These are phyloP conservation scores for Laburnicola sp. DNA, from an alignment of 2,329 filamentous ascomycete genomes.

Conservation along the genomic window DNA sequence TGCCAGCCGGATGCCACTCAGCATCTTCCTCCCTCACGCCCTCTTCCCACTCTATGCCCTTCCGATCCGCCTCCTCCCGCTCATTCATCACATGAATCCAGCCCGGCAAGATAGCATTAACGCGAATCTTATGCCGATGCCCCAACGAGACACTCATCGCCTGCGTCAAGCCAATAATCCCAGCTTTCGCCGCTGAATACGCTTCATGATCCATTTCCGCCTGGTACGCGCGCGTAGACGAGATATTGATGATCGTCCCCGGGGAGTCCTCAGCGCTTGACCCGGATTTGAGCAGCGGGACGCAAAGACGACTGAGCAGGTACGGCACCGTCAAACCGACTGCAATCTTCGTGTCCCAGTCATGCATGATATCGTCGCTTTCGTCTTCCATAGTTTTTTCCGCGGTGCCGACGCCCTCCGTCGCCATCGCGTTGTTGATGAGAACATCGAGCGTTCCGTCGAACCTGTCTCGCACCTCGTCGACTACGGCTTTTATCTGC, in stretches of 20 bases:
- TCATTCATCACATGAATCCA: conserved; percentile 57
- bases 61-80: conserved; percentile 47
- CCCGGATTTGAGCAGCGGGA: conserved; percentile 31
- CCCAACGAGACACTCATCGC: conserved; percentile 53
- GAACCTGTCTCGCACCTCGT: conserved; percentile 43
- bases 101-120: conserved; percentile 56
- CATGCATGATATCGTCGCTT: conserved; percentile 33
- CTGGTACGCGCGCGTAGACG: conserved; percentile 55
- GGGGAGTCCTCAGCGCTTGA: conserved; percentile 24
- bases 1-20: conserved; percentile 54
- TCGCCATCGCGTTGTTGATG: conserved; percentile 43
- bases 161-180: conserved; percentile 55
- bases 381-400: conserved; percentile 37
- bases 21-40: conserved; percentile 52
- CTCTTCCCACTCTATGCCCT: conserved; percentile 50
- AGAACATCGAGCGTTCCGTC: conserved; percentile 38
- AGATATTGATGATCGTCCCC: conserved; percentile 51
- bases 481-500: conserved; percentile 42
- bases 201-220: conserved; percentile 55
- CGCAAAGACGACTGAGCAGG: conserved; percentile 36
- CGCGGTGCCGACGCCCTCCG: conserved; percentile 28
- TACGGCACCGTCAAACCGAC: conserved; percentile 42
- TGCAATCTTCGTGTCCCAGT: conserved; percentile 41
- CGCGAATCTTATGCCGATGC: conserved; percentile 49
- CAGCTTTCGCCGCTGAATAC: conserved; percentile 56